Conservation (phyloP, 2,329 filamentous ascomycete genomes). For the Coniochaeta sp. region DNA sequence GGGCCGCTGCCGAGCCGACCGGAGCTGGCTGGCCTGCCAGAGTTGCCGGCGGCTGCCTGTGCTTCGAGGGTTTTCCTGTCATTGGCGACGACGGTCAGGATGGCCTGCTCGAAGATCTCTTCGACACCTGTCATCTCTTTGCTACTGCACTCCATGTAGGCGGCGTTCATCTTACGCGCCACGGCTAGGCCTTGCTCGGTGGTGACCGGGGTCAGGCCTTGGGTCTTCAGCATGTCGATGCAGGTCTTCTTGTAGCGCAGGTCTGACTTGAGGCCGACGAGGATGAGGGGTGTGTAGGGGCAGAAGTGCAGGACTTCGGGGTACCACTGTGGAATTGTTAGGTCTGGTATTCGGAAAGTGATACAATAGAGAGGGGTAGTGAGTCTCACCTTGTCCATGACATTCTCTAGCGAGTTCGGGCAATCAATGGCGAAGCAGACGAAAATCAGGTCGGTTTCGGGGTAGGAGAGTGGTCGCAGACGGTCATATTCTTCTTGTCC, state of each 20-base stretch:
- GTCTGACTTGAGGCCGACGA: conserved; percentile 95
- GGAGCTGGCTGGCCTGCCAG: conserved; percentile 17
- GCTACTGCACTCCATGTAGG: conserved; percentile 97
- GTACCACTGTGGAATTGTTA: conserved; percentile 66
- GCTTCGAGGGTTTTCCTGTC: conserved; percentile 58
- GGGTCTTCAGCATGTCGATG: conserved; percentile 97
- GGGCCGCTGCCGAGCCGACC: conserved; percentile 2
- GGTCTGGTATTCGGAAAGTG: neutral
- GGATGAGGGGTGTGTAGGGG: conserved; percentile 90
- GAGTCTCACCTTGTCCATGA: conserved; percentile 84
- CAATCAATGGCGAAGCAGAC: conserved; percentile 99
- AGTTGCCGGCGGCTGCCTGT: conserved; percentile 30
- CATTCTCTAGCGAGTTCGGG: conserved; percentile 95
- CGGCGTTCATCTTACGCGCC: conserved; percentile 86
- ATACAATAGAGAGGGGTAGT: neutral
- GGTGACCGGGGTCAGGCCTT: conserved; percentile 91
- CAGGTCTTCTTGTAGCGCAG: conserved; percentile 92
- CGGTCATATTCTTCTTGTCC: conserved; percentile 98
- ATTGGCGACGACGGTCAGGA: conserved; percentile 81
- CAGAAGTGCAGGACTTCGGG: conserved; percentile 98
- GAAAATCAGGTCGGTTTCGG: conserved; percentile 94
- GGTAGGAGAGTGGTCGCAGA: conserved; percentile 89
- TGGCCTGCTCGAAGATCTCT: conserved; percentile 89
- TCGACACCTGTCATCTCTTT: conserved; percentile 96
- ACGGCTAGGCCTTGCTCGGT: conserved; percentile 82